Percentiles rank a stretch among this genome's conserved stretches.
These are phyloP conservation scores for Diplocarpon rosae DNA, from an alignment of 2,329 filamentous ascomycete species.

Conservation along the genomic window DNA sequence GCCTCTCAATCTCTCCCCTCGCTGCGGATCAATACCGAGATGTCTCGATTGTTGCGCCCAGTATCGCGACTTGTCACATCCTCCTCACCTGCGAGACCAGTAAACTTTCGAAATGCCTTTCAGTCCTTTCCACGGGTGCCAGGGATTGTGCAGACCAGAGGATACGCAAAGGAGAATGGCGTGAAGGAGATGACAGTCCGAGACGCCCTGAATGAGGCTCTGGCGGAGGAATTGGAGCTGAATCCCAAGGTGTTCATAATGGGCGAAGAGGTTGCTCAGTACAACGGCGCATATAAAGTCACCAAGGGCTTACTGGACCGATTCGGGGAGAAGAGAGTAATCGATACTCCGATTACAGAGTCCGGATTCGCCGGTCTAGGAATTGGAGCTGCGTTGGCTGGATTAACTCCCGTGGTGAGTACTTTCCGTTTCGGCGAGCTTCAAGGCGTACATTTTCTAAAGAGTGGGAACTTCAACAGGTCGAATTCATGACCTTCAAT, in stretches of 20 bases:
- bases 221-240: constrained; percentile 90
- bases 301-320: constrained; percentile 95
- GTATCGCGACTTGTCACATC: constrained; percentile 51
- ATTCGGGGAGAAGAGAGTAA: constrained; percentile 94
- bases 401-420: constrained; percentile 85
- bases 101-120: constrained; percentile 39
- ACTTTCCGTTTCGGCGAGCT: constrained; percentile 2
- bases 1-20: constrained; percentile 8
- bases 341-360: constrained; percentile 97
- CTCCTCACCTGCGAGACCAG: constrained; percentile 36
- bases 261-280: constrained; percentile 97
- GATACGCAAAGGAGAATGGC: constrained; percentile 34
- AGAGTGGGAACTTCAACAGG: constrained; percentile 38
- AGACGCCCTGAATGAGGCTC: constrained; percentile 94
- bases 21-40: constrained; percentile 21
- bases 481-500: constrained; percentile 99
- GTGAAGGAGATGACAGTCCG: constrained; percentile 92
- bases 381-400: constrained; percentile 87
- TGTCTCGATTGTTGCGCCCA: constrained; percentile 50
- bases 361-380: constrained; percentile 90
- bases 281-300: constrained; percentile 99
- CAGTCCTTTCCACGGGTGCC: constrained; percentile 31
- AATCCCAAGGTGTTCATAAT: constrained; percentile 94
- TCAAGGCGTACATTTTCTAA: constrained; percentile 10
- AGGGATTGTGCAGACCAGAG: constrained; percentile 25